Percentiles rank a stretch among this genome's conserved stretches.
These are phyloP conservation scores for Tricholoma terreum DNA, from an alignment of 768 basidiomycete species.

Conservation along the genomic window DNA sequence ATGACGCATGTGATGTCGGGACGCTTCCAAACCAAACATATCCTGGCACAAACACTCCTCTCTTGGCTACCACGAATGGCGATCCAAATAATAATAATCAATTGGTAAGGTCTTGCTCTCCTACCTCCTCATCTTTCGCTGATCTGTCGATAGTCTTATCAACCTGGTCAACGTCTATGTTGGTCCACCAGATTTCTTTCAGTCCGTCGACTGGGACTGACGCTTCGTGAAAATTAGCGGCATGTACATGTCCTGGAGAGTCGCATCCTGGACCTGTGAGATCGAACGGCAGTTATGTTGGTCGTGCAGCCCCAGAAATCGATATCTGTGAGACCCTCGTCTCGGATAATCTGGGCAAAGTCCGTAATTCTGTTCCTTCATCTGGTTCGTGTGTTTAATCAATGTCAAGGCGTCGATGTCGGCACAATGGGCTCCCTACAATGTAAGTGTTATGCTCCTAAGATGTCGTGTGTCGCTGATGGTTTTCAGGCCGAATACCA, in stretches of 20 bases:
- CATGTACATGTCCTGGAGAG: conserved; percentile 43
- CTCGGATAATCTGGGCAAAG: conserved; percentile 23
- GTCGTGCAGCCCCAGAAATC: conserved; percentile 68
- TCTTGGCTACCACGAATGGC: conserved; percentile 41
- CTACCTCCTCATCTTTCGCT: not conserved
- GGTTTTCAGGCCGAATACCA: conserved; percentile 52
- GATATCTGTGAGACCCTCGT: conserved; percentile 63
- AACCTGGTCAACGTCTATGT: conserved; percentile 58
- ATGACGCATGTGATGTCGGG: conserved; percentile 76
- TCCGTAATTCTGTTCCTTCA: not conserved
- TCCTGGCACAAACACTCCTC: conserved; percentile 50
- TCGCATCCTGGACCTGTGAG: conserved; percentile 41
- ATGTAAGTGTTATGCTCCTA: conserved; percentile 43
- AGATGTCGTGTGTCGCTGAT: conserved; percentile 19
- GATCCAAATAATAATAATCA: conserved; percentile 41
- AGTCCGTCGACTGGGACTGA: not conserved
- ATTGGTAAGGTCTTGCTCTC: conserved; percentile 24
- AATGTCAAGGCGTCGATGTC: conserved; percentile 44
- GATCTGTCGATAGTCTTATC: conserved; percentile 45
- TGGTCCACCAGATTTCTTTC: conserved; percentile 2
- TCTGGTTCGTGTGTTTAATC: not conserved
- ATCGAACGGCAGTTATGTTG: conserved; percentile 53
- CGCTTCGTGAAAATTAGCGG: conserved; percentile 17
- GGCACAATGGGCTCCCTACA: conserved; percentile 59
- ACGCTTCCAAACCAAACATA: conserved; percentile 76